These are phyloP conservation scores for Leishmania lainsoni DNA, from an alignment of 208 protist genomes.

Conservation along the genomic window DNA sequence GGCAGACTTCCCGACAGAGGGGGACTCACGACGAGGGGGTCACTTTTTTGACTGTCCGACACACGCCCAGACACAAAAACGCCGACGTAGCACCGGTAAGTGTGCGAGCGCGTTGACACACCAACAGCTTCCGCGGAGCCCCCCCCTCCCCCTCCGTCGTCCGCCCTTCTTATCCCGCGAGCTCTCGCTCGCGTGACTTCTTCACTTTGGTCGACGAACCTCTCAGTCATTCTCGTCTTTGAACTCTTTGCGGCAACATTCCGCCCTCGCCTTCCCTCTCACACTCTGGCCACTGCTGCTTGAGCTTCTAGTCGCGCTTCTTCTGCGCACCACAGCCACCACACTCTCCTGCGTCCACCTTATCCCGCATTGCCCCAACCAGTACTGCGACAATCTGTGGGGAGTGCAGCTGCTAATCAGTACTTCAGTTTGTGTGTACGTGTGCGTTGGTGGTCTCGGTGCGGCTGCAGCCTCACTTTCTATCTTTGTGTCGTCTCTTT, in stretches of 20 bases:
- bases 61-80: not conserved
- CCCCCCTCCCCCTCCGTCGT: not conserved
- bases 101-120: not conserved
- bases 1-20: not conserved
- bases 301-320: no score
- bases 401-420: not conserved
- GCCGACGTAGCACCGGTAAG: not conserved
- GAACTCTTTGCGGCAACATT: not conserved
- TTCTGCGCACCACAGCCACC: no score
- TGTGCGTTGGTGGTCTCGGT: not conserved
- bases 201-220: no score
- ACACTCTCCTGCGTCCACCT: not conserved
- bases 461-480: not conserved
- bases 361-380: not conserved
- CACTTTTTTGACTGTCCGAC: not conserved
- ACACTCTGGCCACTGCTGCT: no score
- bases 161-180: not conserved
- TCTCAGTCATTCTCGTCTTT: not conserved
- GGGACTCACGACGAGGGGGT: not conserved
- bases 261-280: not conserved
- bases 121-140: not conserved
- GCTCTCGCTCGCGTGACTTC: not conserved
- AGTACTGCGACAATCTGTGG: not conserved
- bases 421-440: not conserved
- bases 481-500: not conserved